These are phyloP conservation scores for Trichoderma semiorbis DNA, from an alignment of 2,329 filamentous ascomycete genomes.

Conservation along the genomic window DNA sequence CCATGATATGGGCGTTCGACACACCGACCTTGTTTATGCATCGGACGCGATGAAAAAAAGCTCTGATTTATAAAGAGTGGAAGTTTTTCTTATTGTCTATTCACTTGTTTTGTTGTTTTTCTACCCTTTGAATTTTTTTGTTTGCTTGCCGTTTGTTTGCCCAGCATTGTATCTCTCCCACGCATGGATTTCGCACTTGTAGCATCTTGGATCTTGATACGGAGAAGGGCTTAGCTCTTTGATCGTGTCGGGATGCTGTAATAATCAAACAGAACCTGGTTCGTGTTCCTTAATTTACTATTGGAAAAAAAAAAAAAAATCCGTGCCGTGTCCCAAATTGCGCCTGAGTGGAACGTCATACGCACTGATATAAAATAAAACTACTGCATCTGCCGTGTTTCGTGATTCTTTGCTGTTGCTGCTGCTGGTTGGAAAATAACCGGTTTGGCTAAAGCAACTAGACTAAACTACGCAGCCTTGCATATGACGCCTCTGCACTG, in stretches of 20 bases:
- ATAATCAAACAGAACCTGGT: not conserved
- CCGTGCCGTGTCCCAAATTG: not conserved
- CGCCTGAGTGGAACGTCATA: not conserved
- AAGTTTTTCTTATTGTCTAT: constrained; percentile 24
- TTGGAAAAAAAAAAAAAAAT: not conserved
- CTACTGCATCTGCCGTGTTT: not conserved
- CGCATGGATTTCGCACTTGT: not conserved
- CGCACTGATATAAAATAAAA: not conserved
- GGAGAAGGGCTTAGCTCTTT: not conserved
- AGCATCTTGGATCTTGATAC: not conserved
- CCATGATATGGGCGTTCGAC: constrained; percentile 99
- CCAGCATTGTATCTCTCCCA: not conserved
- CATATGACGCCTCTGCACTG: not conserved
- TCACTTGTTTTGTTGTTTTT: constrained; percentile 2
- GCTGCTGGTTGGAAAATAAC: not conserved
- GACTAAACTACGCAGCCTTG: not conserved
- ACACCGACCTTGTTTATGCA: constrained; percentile 94
- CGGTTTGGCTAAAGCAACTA: too few species aligned
- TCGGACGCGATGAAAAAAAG: constrained; percentile 96
- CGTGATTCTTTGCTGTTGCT: not conserved
- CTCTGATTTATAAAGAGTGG: constrained; percentile 70
- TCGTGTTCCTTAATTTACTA: not conserved
- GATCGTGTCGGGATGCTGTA: not conserved
- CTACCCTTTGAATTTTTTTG: not conserved
- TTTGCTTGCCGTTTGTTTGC: not conserved